Conservation (phyloP, 257 asterid genomes). For the Fraxinus quadrangulata region DNA sequence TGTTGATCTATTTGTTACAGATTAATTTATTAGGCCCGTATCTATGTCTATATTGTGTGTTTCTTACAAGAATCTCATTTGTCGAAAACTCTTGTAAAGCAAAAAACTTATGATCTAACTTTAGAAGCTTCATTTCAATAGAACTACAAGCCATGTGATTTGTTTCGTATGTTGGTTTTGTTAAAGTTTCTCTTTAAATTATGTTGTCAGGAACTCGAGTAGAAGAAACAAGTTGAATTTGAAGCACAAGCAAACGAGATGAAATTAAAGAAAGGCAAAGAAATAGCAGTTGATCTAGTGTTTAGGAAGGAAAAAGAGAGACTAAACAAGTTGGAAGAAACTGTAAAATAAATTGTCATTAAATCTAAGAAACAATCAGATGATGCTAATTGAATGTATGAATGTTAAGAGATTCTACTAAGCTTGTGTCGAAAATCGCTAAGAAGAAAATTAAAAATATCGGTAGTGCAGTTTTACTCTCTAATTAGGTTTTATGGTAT, state of each 20-base stretch:
- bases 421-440: too few relatives aligned
- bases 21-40: neutral
- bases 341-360: conserved; percentile 53
- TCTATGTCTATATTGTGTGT: neutral
- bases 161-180: conserved; percentile 22
- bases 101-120: neutral
- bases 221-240: conserved; percentile 79
- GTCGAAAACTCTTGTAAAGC: neutral
- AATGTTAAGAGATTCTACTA: too few relatives aligned
- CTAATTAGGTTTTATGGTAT: too few relatives aligned
- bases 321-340: conserved; percentile 70
- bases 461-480: too few relatives aligned
- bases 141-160: conserved; percentile 6
- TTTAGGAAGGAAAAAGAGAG: conserved; percentile 75
- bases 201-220: conserved; percentile 58
- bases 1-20: neutral
- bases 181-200: conserved; percentile 10
- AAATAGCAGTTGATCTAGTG: conserved; percentile 62
- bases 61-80: neutral
- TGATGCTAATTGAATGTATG: neutral
- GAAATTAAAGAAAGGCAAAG: conserved; percentile 65
- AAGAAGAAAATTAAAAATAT: too few relatives aligned
- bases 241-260: conserved; percentile 82
- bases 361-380: conserved; percentile 46
- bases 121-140: neutral